Base-by-base conservation (phyloP, 2,329 filamentous ascomycete species). In the Neonectria faginata region DNA sequence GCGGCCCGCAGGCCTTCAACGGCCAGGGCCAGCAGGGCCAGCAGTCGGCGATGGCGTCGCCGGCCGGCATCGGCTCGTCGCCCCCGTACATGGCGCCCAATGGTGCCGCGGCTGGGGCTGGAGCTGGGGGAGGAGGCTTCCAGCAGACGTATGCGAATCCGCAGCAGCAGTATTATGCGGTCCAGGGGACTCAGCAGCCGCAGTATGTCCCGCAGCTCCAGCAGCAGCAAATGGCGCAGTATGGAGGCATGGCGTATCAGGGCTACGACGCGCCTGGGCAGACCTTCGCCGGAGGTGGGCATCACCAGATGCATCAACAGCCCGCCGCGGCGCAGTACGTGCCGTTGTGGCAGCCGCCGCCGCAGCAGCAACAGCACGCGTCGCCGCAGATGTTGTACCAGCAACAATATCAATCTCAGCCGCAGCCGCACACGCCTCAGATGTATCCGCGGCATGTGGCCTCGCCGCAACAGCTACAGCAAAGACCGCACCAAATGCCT, bases 361-460 rank as follows among this genome's bases (percentile, higher is more conserved):
- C 79, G 18, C 79, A 80, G 44, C 74, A 76, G 50, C 71, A 71
- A 47, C 74, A 69, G 56, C 71, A 71, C 50, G 67, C 67, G n/a
- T 67, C 64, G n/a, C 57, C 41, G 48, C 74, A 78, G 18, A 60
- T 60, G 57, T 3, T 60, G 42, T 69, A 64, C 47, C 73, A 62
- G 47, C 76, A 78, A 41, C 75, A 79, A 31, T 47, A 62, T 45
- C 63, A 70, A 42, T 59, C 67, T 41, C 75, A 36, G 14, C 36
- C 36, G 36, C 75, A 77, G 50, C 82, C 80, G 48, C 76, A 80
- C 18, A 71, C 66, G 44, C 76, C 78, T 44, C 76, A 80, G 52
- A 74, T 78, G 27, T 78, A 74, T 31, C 69, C 70, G 41, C 63
- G 68, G 53, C 78, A 57, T 69, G 79, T 73, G 69, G 62, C 57